Conservation (phyloP, 805 yeast genomes). For the Lipomyces lipofer region DNA sequence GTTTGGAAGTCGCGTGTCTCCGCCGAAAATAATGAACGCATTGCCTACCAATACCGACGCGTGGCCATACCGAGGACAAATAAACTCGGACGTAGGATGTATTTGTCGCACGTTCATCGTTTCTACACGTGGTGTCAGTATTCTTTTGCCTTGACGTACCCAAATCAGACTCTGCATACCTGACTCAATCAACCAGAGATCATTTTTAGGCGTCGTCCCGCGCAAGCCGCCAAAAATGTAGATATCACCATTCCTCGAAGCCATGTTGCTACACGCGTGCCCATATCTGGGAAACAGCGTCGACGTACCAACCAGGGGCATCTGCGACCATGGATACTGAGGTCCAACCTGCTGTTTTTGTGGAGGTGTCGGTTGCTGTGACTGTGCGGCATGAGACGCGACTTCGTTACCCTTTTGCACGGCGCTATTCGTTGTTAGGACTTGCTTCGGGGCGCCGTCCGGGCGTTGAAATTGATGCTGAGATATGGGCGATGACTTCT, state of each 20-base stretch:
- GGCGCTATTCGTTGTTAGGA: no score
- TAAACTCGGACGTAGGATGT: constrained; percentile 60
- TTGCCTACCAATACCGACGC: constrained; percentile 89
- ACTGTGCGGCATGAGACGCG: no score
- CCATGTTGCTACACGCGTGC: constrained; percentile 68
- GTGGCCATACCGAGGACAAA: constrained; percentile 97
- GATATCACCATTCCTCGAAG: constrained; percentile 77
- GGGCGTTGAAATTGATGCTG: no score
- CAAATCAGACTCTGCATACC: no score
- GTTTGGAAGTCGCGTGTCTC: constrained; percentile 71
- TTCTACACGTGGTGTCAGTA: constrained; percentile 35
- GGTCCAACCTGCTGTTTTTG: not conserved
- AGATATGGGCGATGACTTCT: no score
- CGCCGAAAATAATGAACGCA: constrained; percentile 93
- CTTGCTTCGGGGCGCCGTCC: no score
- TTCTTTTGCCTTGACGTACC: no score
- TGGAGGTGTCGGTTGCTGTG: not conserved
- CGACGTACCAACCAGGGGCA: constrained; percentile 3
- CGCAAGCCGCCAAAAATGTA: constrained; percentile 94
- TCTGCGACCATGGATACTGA: constrained; percentile 25
- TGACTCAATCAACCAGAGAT: constrained; percentile 84
- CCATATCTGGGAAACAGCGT: constrained; percentile 90
- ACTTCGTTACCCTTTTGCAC: no score
- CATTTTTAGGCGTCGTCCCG: constrained; percentile 82
- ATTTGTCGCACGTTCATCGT: constrained; percentile 35